These are phyloP conservation scores for Morella rubra DNA, from an alignment of 306 rosid species.

Conservation along the genomic window DNA sequence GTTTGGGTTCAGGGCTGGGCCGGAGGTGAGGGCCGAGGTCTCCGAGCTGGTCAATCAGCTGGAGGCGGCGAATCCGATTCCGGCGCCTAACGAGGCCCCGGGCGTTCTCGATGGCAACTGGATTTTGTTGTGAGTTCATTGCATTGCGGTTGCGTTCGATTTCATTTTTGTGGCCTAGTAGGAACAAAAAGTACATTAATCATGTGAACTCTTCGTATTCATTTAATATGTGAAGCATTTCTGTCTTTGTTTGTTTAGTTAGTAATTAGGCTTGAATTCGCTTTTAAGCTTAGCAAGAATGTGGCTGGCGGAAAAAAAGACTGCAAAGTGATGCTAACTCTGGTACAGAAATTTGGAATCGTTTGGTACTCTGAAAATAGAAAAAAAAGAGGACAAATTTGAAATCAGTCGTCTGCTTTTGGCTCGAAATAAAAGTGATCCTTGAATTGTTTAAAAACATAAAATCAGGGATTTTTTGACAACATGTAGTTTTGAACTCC, in stretches of 20 bases:
- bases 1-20: slow-evolving; percentile 73
- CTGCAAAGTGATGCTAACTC: background rate
- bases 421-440: too few relatives aligned
- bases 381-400: too few relatives aligned
- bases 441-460: too few relatives aligned
- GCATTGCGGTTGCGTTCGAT: background rate
- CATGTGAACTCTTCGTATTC: too few relatives aligned
- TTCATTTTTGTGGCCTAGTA: background rate
- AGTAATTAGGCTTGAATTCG: background rate
- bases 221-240: too few relatives aligned
- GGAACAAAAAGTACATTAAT: background rate
- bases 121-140: slow-evolving; percentile 79
- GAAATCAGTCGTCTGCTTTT: too few relatives aligned
- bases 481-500: too few relatives aligned
- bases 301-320: background rate
- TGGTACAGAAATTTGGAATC: background rate
- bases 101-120: slow-evolving; percentile 78
- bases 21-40: slow-evolving; percentile 86
- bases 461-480: too few relatives aligned
- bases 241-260: too few relatives aligned
- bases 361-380: too few relatives aligned
- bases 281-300: background rate
- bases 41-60: slow-evolving; percentile 78
- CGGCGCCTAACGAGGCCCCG: slow-evolving; percentile 64
- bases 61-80: slow-evolving; percentile 81